phyloP scores from a whole-genome alignment of 1,139 yeast species.

The Geotrichum carabidarum region DNA sequence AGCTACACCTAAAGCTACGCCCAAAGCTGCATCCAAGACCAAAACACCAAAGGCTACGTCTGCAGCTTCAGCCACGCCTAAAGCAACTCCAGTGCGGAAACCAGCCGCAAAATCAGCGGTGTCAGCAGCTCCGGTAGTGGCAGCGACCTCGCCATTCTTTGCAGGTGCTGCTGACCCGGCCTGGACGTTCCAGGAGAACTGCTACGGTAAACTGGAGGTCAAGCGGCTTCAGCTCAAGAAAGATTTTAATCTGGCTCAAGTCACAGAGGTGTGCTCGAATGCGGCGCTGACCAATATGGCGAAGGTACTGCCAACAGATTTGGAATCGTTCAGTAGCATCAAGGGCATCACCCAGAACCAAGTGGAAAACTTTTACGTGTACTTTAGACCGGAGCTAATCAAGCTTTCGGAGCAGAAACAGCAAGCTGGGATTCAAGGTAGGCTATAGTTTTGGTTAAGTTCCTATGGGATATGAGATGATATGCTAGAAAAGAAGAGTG shows the following conservation, averaged over 20 bases:
- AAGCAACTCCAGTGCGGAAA: not conserved
- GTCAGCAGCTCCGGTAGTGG: not conserved
- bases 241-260: constrained; percentile 2
- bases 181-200: constrained; percentile 3
- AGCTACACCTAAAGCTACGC: not conserved
- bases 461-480: too few species aligned
- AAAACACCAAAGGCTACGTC: not conserved
- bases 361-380: constrained; percentile 16
- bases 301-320: constrained; percentile 12
- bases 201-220: constrained; percentile 9
- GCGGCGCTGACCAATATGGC: constrained; percentile 22
- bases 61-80: not conserved
- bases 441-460: too few species aligned
- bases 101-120: not conserved
- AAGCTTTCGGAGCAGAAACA: constrained; percentile 11
- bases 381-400: constrained; percentile 21
- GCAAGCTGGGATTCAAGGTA: not conserved
- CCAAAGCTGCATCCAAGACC: not conserved
- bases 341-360: constrained; percentile 21
- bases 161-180: constrained; percentile 18
- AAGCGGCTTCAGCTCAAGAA: constrained; percentile 16
- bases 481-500: not conserved
- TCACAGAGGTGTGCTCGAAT: constrained; percentile 22
- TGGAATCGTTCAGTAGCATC: constrained; percentile 17
- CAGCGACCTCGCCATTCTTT: not conserved